Base-by-base conservation (phyloP, 352 stramenopile genomes). In the Hyphochytrium catenoides region DNA sequence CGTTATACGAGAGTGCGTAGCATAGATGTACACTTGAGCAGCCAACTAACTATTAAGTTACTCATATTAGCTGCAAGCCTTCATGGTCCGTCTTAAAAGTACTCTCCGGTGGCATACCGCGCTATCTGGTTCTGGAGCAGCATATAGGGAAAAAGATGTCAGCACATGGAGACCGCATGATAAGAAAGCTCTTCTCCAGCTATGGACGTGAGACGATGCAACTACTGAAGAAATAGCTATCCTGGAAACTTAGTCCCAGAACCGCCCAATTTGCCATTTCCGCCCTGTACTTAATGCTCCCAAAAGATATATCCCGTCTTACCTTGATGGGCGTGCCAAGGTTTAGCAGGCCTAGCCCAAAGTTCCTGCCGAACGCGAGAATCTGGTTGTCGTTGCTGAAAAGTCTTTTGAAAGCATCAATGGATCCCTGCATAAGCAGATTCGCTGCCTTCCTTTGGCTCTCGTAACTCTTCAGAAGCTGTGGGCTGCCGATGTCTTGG, bases 371-470 rank as follows among this genome's bases (percentile, higher is more conserved):
- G 31, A 75, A 60, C 25, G 57, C 59, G 11, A 82, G 48, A 0
- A 64, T 58, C 33, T 78, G 63, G 0, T 68, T 64, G 2, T 56
- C 52, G 15, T 64, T 62, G 30, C 69, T 69, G 40, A 83, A 86
- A 31, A 86, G 55, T 8, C 67, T 63, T 64, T 86, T 86, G 55
- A 86, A 83, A 34, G 65, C 66, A 48, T 86, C 71, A 59, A 86
- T 78, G 26, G 67, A 64, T 34, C 81, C 31, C 41, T 64, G 58
- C 67, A 83, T 86, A 21, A 51, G 61, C 24, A 79, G 52, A 47
- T 82, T 82, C 6, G 64, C 54, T 45, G 62, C 62, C 58, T 81
- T 78, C 44, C 77, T 59, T 44, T 89, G 69, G 32, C 64, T 45
- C 41, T 88, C 69, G 51, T 91, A 92, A 43, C 74, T 47, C 26